Base-by-base conservation (phyloP, 2,329 filamentous ascomycete species). In the Ceratocystis cubensis region DNA sequence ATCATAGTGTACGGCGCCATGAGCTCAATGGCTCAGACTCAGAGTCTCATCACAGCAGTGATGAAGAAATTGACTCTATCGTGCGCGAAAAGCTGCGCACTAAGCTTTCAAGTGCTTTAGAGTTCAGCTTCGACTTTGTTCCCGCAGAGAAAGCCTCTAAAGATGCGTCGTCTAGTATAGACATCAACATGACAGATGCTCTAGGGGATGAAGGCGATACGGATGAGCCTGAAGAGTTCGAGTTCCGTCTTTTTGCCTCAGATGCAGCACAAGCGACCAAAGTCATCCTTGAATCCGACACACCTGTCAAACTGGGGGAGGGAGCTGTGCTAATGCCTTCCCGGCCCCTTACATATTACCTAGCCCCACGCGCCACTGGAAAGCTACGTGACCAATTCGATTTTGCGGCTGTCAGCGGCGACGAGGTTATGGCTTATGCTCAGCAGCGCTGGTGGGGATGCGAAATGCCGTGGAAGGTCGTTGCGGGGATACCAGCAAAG, bases 391-490 rank as follows among this genome's bases (percentile, higher is more conserved):
- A 61, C 37, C 62, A 65, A 46, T 68, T 68, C 33, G 59, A 68
- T 7, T 44, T 61, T 28, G 76, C 78, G 2, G 81, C 84, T 2
- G 74, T 87, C 10, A 79, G 73, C 37, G 80, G 79, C 5, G 79
- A 81, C n/a, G 78, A 82, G 15, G 73, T 87, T 15, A 64, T 81
- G 1, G 71, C 71, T 25, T 74, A 76, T 68, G 78, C 79, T n/a
- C 71, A 70, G 59, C 74, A 72, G 70, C 75, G 78, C 65, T 76
- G 77, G 5, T 86, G 83, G 83, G 84, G 84, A 0, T 73, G 83
- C 53, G 83, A 86, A 72, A 76, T 82, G 70, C 83, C 84, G 1
- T 87, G 84, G 84, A 78, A 79, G 66, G 82, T 85, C 15, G 78
- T 70, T 46, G 67, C 75, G 3, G 75, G 74, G 37, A 74, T 84